These are phyloP conservation scores for Penicillium steckii DNA, from an alignment of 495 filamentous ascomycete species.

Conservation along the genomic window DNA sequence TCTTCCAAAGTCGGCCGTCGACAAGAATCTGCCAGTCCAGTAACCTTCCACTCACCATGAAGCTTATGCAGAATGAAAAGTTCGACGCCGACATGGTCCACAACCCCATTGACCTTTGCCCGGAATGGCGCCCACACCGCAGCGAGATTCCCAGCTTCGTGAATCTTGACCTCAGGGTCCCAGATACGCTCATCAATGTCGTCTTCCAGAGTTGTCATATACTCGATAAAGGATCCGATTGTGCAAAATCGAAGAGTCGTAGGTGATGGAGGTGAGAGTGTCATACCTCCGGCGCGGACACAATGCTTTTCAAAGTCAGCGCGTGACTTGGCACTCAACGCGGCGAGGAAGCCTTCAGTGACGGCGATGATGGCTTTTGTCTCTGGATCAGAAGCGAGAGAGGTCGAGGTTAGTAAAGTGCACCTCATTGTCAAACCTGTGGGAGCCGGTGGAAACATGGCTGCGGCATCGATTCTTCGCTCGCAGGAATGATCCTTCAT, in stretches of 20 bases:
- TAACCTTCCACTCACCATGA: conserved; percentile 40
- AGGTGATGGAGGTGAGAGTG: conserved; percentile 33
- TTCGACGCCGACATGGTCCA: conserved; percentile 43
- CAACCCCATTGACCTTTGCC: conserved; percentile 37
- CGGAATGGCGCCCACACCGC: conserved; percentile 43
- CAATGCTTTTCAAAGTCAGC: conserved; percentile 39
- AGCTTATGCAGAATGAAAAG: conserved; percentile 40
- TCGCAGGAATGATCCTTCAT: not conserved
- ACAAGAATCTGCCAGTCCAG: conserved; percentile 42
- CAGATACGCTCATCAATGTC: conserved; percentile 40
- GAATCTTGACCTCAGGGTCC: conserved; percentile 37
- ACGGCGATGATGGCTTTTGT: conserved; percentile 32
- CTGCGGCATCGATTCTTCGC: too few species aligned
- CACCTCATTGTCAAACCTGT: conserved; percentile 20
- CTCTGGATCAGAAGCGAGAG: conserved; percentile 15
- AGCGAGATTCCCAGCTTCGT: conserved; percentile 31
- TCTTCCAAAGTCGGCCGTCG: conserved; percentile 36
- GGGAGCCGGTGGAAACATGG: not conserved
- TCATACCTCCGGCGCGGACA: conserved; percentile 39
- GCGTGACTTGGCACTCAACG: conserved; percentile 31
- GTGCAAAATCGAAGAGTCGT: conserved; percentile 39
- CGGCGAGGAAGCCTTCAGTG: conserved; percentile 34
- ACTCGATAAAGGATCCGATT: conserved; percentile 39
- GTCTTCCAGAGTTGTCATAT: conserved; percentile 28
- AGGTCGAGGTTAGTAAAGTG: conserved; percentile 9